Base-by-base conservation (phyloP, 148 eudicot genomes). In the Talinum fruticosum region DNA sequence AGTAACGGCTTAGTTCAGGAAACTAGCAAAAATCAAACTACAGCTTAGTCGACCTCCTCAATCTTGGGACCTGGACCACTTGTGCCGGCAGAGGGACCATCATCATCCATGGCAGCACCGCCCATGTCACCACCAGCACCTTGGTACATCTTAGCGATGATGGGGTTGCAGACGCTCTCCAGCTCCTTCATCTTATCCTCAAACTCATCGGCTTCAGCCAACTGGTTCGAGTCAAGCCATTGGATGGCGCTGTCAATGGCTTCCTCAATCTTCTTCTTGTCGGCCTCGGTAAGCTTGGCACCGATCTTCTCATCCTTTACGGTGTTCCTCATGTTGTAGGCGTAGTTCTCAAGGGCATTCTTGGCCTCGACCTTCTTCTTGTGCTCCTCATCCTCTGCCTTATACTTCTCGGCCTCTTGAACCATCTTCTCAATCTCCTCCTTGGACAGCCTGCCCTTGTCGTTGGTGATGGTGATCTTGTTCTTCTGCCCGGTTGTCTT, bases 131-230 rank as follows among this genome's bases (percentile, higher is more conserved):
- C 64, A 49, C 75, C 75, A 49, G 75, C 75, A 30, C 75, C 75
- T 24, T 72, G 75, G 75, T 72, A 72, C 75, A 72, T 72, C 75
- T 72, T 72, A 1, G 75, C 75, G 2, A 72, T 72, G 64, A 72
- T 72, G 13, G 75, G 75, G 75, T 72, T 72, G 75, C 75, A 72
- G 38, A 72, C 28, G 41, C 75, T 72, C 75, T 72, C 75, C 2
- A 72, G 75, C 28, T 72, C 75, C 75, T 72, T 72, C 75, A 72
- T 72, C 75, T 72, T 72, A 64, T 72, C 75, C 18, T 72, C 75
- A 30, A 72, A 72, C 75, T 72, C 75, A 51, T 72, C 75, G 10
- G 75, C 75, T 41, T 72, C 75, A 16, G 64, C 75, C 33, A 72
- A 13, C 64, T 72, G 75, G 75, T 72, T 72, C 8, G 64, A 21